Percentiles rank a stretch among this genome's conserved stretches.
Conservation (phyloP, 805 yeast genomes). For the Saccharomycopsis malanga region DNA sequence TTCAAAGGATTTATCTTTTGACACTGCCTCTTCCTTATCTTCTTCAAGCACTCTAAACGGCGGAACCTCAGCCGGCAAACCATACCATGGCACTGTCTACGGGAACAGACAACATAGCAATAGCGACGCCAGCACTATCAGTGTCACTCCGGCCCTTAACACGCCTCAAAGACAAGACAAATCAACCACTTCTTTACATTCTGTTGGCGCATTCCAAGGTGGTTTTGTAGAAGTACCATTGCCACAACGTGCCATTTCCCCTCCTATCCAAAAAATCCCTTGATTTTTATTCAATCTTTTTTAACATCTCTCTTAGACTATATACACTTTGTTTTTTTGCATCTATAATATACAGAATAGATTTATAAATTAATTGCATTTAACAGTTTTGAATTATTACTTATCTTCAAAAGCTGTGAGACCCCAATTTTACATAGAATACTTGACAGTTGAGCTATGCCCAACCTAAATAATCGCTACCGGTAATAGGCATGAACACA, state of each 20-base stretch:
- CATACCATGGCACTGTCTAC: not conserved
- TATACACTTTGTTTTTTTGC: not conserved
- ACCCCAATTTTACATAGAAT: too few relatives aligned
- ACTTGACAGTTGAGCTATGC: too few relatives aligned
- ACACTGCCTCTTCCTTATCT: not conserved
- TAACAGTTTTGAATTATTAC: too few relatives aligned
- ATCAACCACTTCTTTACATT: not conserved
- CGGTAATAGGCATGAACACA: too few relatives aligned
- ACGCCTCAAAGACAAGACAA: not conserved
- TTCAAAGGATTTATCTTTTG: not conserved
- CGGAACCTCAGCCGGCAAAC: not conserved
- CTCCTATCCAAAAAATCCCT: not conserved
- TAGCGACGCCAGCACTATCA: not conserved
- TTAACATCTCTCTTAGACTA: too few relatives aligned
- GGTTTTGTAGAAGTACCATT: not conserved
- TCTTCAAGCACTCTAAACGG: not conserved
- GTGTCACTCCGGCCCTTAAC: not conserved
- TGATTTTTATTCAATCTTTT: too few relatives aligned
- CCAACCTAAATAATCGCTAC: too few relatives aligned
- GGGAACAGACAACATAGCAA: not conserved
- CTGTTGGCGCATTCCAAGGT: not conserved
- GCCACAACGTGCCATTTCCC: not conserved
- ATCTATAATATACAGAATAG: not conserved
- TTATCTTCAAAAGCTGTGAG: too few relatives aligned
- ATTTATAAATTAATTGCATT: not conserved